Base-by-base conservation (phyloP, 73 alveolate species). In the Blepharisma japonicum region DNA sequence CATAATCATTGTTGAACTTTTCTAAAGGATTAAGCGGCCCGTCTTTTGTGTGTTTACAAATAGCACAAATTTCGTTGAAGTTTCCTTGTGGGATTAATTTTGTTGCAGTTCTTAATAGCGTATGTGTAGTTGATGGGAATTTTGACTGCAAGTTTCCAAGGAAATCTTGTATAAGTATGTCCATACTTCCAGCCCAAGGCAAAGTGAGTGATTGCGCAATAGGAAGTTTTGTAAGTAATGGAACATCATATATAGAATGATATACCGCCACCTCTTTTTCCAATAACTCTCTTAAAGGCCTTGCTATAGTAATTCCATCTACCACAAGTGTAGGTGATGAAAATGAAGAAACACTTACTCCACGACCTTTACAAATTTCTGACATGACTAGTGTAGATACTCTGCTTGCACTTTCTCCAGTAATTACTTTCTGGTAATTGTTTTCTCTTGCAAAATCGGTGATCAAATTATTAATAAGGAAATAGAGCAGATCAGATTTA, bases 381-480 rank as follows among this genome's bases (percentile, higher is more conserved):
- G 74, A 61, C 14, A 61, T n/a, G 2, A 61, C 74, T 25, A 20
- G 74, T 2, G 49, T 25, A 14, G 74, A 14, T 2, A 61, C 23
- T 61, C 74, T 61, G 23, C 47, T 14, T 8, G 74, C 74, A 48
- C 46, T 61, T 61, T 61, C 74, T 9, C 74, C 74, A 20, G 74
- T 61, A 48, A 61, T 39, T 14, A 61, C 74, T 25, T 61, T 61
- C 14, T 25, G 14, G 11, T 14, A 18, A 48, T 25, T 25, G 47
- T 18, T 14, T 18, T 61, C 47, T 9, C 23, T 25, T 20, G 74
- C 74, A 39, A 61, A 20, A 18, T 61, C 23, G 0, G 23, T 9
- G 47, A 61, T 61, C 38, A 20, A 39, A 18, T 61, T 61, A 39
- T 61, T n/a, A 25, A 25, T 61, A 8, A 14, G 48, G 14, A 61